Conservation (phyloP, 2,329 filamentous ascomycete species). For the Aquanectria penicillioides region DNA sequence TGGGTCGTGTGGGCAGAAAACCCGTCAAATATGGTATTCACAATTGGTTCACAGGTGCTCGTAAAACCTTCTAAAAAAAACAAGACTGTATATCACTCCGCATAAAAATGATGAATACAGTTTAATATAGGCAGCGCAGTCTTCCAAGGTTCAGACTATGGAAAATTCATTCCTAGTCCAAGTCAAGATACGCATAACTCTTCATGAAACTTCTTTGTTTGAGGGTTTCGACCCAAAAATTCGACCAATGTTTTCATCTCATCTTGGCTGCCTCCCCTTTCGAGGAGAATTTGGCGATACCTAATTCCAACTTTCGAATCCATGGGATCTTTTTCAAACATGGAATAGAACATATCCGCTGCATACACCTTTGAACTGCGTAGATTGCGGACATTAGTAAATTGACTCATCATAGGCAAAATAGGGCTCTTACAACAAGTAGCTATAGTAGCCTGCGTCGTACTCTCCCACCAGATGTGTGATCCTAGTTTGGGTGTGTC, state of each 20-base stretch:
- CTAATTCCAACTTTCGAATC: not conserved
- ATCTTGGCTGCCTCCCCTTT: not conserved
- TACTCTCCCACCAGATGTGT: not conserved
- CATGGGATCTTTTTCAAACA: not conserved
- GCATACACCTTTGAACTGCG: constrained; percentile 1
- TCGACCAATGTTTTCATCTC: not conserved
- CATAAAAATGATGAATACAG: too few species aligned
- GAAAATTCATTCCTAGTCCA: too few species aligned
- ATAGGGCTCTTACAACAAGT: not conserved
- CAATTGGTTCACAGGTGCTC: too few species aligned
- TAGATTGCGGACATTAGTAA: not conserved
- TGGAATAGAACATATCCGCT: not conserved
- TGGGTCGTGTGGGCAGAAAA: too few species aligned
- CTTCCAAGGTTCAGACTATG: too few species aligned
- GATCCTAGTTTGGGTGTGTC: not conserved
- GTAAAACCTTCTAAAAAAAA: too few species aligned
- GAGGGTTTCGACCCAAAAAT: not conserved
- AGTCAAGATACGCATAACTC: too few species aligned
- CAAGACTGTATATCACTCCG: too few species aligned
- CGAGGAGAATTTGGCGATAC: not conserved
- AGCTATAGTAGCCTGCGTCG: not conserved
- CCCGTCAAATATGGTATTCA: too few species aligned
- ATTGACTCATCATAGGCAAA: not conserved
- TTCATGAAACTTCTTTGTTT: not conserved
- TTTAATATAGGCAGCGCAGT: too few species aligned